A percentile compares a stretch with the other conserved stretches of the same genome.
Evolutionary conservation across 2,329 filamentous ascomycete species (phyloP).

Genomic region (Aureobasidium sp.): DNA sequence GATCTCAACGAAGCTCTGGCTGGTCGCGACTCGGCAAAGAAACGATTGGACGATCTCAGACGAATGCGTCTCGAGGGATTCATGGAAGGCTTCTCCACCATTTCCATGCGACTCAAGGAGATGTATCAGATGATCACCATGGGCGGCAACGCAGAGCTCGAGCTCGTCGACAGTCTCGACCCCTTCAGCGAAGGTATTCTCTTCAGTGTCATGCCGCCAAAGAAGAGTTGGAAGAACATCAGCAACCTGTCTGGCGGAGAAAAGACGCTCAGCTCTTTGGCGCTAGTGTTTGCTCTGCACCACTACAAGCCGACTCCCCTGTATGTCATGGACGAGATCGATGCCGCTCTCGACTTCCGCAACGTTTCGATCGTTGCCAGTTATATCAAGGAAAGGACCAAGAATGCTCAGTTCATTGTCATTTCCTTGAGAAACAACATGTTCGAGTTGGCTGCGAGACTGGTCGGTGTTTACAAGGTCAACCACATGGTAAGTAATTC

Average conservation of each 20-base stretch:
- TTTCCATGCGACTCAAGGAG: slow-evolving; percentile 91
- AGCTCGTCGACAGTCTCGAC: slow-evolving; percentile 91
- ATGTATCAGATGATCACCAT: slow-evolving; percentile 99
- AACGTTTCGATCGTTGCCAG: slow-evolving; percentile 98
- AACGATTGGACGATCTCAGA: slow-evolving; percentile 84
- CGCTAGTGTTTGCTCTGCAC: slow-evolving; percentile 94
- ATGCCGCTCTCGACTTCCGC: slow-evolving; percentile 93
- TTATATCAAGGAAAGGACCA: slow-evolving; percentile 98
- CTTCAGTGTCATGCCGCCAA: slow-evolving; percentile 98
- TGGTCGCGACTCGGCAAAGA: slow-evolving; percentile 80
- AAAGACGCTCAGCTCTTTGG: slow-evolving; percentile 89
- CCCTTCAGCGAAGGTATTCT: slow-evolving; percentile 95
- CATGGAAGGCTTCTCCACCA: slow-evolving; percentile 94
- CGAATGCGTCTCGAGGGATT: slow-evolving; percentile 88
- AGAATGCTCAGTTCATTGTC: slow-evolving; percentile 98
- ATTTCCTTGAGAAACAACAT: slow-evolving; percentile 98
- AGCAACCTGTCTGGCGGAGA: slow-evolving; percentile 92
- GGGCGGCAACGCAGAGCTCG: slow-evolving; percentile 95
- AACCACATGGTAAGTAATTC: slow-evolving; percentile 74
- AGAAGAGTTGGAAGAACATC: slow-evolving; percentile 99
- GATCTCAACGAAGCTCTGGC: slow-evolving; percentile 74
- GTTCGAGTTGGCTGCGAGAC: slow-evolving; percentile 93
- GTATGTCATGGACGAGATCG: slow-evolving; percentile 99
- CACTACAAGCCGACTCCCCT: slow-evolving; percentile 96
- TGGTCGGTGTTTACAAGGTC: slow-evolving; percentile 98